phyloP scores from a whole-genome alignment of 2,329 filamentous ascomycete species.

The Claviceps sp. region DNA sequence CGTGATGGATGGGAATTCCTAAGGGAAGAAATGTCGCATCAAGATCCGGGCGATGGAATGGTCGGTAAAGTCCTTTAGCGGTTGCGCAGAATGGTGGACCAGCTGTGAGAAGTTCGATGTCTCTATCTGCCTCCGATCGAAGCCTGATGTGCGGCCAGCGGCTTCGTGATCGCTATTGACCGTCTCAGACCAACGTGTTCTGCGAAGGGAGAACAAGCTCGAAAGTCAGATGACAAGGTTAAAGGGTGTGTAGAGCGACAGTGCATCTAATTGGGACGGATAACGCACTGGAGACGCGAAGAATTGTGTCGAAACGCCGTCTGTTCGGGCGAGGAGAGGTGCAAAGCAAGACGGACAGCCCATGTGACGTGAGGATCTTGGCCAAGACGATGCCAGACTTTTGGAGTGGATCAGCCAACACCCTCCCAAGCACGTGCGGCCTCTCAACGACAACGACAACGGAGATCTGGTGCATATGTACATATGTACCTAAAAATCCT shows the following conservation, averaged over 20 bases:
- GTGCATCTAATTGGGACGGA: conserved; percentile 13
- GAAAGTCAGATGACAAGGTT: conserved; percentile 6
- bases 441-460: no score
- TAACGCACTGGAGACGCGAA: conserved; percentile 1
- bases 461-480: no score
- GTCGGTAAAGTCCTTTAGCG: not conserved
- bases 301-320: not conserved
- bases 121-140: not conserved
- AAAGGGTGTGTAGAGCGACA: conserved; percentile 12
- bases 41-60: conserved; percentile 1
- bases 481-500: no score
- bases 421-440: conserved; percentile 4
- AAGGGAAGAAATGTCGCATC: conserved; percentile 4
- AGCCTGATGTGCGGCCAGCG: not conserved
- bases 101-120: not conserved
- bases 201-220: conserved; percentile 2
- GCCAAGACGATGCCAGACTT: conserved; percentile 13
- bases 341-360: conserved; percentile 8
- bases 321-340: not conserved
- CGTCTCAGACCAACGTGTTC: not conserved
- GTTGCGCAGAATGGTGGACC: not conserved
- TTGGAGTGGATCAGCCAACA: conserved; percentile 9
- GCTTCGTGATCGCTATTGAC: not conserved
- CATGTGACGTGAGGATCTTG: conserved; percentile 19
- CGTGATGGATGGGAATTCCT: not conserved